A percentile compares a stretch with the other conserved stretches of the same genome.
Evolutionary conservation across 768 basidiomycete species (phyloP).

Genomic region (Mycena kentingensis): DNA sequence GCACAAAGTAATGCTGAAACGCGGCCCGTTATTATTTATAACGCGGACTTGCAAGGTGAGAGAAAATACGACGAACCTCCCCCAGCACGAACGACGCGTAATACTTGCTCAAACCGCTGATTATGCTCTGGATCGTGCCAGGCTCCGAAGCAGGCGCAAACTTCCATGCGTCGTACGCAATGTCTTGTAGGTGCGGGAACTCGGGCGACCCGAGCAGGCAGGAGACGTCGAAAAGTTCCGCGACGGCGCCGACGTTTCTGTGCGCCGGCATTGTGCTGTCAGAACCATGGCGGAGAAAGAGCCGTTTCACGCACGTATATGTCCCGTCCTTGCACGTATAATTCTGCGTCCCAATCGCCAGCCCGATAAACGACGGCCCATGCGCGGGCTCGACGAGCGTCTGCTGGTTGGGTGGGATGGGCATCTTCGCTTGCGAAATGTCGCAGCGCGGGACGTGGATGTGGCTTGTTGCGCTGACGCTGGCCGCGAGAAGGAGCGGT

Average conservation of each 20-base stretch:
- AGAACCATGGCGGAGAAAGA: too few relatives aligned
- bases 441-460: conserved; percentile 22
- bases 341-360: conserved; percentile 56
- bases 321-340: conserved; percentile 54
- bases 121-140: conserved; percentile 1
- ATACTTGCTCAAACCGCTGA: neutral
- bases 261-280: neutral
- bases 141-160: conserved; percentile 20
- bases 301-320: conserved; percentile 42
- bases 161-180: conserved; percentile 30
- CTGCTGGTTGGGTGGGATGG: conserved; percentile 29
- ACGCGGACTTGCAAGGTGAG: neutral
- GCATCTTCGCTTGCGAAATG: conserved; percentile 26
- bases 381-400: conserved; percentile 38
- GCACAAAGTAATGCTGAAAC: conserved; percentile 57
- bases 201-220: conserved; percentile 40
- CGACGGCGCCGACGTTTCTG: conserved; percentile 52
- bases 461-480: neutral
- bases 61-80: conserved; percentile 1
- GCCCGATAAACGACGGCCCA: conserved; percentile 41
- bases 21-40: too few relatives aligned
- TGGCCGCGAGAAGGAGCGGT: neutral
- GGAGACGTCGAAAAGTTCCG: conserved; percentile 57
- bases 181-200: conserved; percentile 34
- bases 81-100: conserved; percentile 15